A percentile compares a stretch with the other conserved stretches of the same genome.
These are phyloP conservation scores for Trifolium repens DNA, from an alignment of 306 rosid species.

Conservation along the genomic window DNA sequence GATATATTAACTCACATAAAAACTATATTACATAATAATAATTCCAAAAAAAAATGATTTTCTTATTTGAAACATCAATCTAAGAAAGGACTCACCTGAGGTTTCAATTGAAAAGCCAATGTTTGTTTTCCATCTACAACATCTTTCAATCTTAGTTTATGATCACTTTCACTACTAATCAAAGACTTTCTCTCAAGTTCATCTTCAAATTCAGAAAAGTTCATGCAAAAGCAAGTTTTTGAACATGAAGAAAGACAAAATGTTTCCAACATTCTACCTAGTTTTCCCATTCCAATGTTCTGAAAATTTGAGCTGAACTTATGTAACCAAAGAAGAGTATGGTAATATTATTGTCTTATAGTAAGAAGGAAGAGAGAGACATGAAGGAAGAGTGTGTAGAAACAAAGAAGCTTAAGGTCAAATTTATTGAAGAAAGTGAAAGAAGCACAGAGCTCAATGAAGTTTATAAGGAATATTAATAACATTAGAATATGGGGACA, in stretches of 20 bases:
- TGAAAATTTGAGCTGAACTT: conserved; percentile 39
- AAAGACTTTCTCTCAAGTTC: conserved; percentile 67
- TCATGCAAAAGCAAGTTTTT: conserved; percentile 73
- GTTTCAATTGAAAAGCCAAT: conserved; percentile 88
- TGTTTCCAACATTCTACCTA: conserved; percentile 64
- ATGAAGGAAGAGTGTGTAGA: conserved; percentile 18
- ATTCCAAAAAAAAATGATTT: neutral
- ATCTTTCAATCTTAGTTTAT: conserved; percentile 69
- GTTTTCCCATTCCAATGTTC: conserved; percentile 69
- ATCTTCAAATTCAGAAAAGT: conserved; percentile 55
- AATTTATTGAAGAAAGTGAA: conserved; percentile 65
- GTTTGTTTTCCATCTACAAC: conserved; percentile 80
- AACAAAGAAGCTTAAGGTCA: conserved; percentile 50
- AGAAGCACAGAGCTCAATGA: conserved; percentile 54
- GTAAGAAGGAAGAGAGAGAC: conserved; percentile 25
- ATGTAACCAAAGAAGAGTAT: neutral
- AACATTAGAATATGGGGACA: conserved; percentile 40
- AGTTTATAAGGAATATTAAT: conserved; percentile 47
- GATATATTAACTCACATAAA: conserved; percentile 1
- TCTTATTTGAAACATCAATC: neutral
- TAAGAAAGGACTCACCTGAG: conserved; percentile 57
- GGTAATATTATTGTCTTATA: neutral
- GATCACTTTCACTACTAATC: conserved; percentile 50
- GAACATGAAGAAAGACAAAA: conserved; percentile 64
- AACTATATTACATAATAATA: neutral